Percentiles rank a stretch among this genome's conserved stretches.
Evolutionary conservation across 2,329 filamentous ascomycete species (phyloP).

Genomic region (Sarocladium strictum): DNA sequence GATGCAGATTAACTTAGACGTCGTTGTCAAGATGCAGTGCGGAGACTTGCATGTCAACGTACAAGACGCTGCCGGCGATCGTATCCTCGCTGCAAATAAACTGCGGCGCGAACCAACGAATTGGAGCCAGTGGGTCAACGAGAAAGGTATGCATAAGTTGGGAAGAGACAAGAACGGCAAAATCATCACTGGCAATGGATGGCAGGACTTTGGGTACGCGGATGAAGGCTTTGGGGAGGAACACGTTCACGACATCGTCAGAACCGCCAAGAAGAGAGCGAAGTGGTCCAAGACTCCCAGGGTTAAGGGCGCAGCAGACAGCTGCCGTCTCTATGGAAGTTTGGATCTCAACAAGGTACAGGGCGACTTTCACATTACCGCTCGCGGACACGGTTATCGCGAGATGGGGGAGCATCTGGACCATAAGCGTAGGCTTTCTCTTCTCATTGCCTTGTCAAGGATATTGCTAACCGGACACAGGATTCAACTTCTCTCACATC

Average conservation of each 20-base stretch:
- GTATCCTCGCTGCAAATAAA: slow-evolving; percentile 73
- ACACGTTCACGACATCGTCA: slow-evolving; percentile 87
- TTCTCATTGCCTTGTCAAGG: neutral
- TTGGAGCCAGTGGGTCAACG: slow-evolving; percentile 77
- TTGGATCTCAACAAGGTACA: slow-evolving; percentile 94
- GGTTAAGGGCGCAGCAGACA: slow-evolving; percentile 56
- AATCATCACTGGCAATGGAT: slow-evolving; percentile 51
- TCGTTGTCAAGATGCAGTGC: slow-evolving; percentile 88
- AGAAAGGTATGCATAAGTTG: slow-evolving; percentile 57
- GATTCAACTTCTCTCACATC: slow-evolving; percentile 97
- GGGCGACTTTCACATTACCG: slow-evolving; percentile 97
- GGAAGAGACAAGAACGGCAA: slow-evolving; percentile 50
- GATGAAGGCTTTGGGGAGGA: slow-evolving; percentile 71
- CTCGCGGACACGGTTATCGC: slow-evolving; percentile 88
- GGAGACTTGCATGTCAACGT: slow-evolving; percentile 90
- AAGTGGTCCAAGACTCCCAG: slow-evolving; percentile 73
- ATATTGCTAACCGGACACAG: slow-evolving; percentile 36
- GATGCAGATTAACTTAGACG: slow-evolving; percentile 91
- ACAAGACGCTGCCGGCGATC: slow-evolving; percentile 89
- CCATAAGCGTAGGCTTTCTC: slow-evolving; percentile 58
- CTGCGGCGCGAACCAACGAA: slow-evolving; percentile 71
- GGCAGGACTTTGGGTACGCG: slow-evolving; percentile 30
- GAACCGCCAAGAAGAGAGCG: slow-evolving; percentile 55
- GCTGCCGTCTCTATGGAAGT: slow-evolving; percentile 84
- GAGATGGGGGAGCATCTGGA: slow-evolving; percentile 74